Evolutionary conservation across 805 yeast genomes (phyloP).

Genomic region (Middelhovenomyces tepae): DNA sequence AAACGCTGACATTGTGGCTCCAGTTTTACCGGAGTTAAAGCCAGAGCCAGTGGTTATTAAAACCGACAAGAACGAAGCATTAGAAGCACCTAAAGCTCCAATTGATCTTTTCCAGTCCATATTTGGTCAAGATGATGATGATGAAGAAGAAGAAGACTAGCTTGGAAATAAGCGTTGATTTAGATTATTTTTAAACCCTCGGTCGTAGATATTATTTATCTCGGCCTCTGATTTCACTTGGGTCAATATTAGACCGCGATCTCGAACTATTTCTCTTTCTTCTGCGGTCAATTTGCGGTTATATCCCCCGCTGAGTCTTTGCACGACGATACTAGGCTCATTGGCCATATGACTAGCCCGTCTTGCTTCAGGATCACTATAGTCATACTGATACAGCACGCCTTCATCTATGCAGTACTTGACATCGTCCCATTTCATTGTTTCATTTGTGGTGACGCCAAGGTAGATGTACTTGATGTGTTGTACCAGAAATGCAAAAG

Average conservation of each 20-base stretch:
- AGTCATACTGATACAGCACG: conserved; percentile 26
- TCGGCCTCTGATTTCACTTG: conserved; percentile 21
- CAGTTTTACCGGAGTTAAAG: conserved; percentile 1
- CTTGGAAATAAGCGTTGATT: conserved; percentile 11
- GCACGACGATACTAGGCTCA: conserved; percentile 21
- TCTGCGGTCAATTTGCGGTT: conserved; percentile 23
- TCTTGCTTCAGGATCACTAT: conserved; percentile 11
- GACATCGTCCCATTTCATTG: conserved; percentile 60
- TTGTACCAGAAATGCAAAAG: conserved; percentile 34
- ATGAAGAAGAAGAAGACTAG: conserved; percentile 7
- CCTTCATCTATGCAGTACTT: conserved; percentile 41
- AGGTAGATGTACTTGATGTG: conserved; percentile 45
- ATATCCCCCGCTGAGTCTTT: conserved; percentile 17
- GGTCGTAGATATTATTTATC: conserved; percentile 32
- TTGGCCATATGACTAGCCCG: conserved; percentile 6
- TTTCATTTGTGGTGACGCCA: conserved; percentile 73
- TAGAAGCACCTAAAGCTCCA: conserved; percentile 16
- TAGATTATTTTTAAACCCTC: conserved; percentile 25
- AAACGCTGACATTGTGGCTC: not conserved
- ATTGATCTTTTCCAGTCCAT: conserved; percentile 16
- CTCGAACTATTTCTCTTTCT: conserved; percentile 21
- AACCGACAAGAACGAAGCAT: conserved; percentile 14
- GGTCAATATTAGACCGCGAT: conserved; percentile 13
- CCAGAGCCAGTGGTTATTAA: conserved; percentile 5
- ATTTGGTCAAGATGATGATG: conserved; percentile 17